Percentiles rank a stretch among this genome's conserved stretches.
Evolutionary conservation across 2,329 filamentous ascomycete genomes (phyloP).

Genomic region (Fonsecaea multimorphosa): DNA sequence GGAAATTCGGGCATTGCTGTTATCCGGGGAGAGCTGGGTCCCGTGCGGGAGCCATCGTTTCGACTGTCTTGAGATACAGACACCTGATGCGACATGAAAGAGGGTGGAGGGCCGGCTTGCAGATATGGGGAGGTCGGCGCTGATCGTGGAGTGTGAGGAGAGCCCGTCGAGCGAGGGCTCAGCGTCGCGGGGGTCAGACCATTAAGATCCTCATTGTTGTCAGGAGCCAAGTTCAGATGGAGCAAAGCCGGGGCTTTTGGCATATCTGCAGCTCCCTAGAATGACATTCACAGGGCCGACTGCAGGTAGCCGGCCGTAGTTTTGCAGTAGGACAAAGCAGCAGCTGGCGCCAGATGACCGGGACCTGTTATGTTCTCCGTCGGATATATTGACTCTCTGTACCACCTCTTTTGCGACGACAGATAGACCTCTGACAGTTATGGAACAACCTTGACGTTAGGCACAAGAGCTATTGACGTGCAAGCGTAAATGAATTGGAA

Average conservation of each 20-base stretch:
- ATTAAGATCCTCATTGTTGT: slow-evolving; percentile 36
- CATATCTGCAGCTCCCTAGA: slow-evolving; percentile 35
- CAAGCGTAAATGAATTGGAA: not conserved
- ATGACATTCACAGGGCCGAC: slow-evolving; percentile 35
- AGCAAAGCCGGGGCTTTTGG: slow-evolving; percentile 38
- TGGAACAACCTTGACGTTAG: slow-evolving; percentile 5
- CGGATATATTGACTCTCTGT: slow-evolving; percentile 24
- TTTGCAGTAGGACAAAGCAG: slow-evolving; percentile 26
- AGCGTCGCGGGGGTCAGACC: slow-evolving; percentile 34
- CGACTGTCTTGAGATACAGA: slow-evolving; percentile 21
- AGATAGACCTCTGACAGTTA: slow-evolving; percentile 10
- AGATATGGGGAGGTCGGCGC: slow-evolving; percentile 34
- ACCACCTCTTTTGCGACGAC: slow-evolving; percentile 30
- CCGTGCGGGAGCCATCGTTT: slow-evolving; percentile 27
- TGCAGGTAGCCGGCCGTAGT: slow-evolving; percentile 37
- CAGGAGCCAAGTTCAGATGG: slow-evolving; percentile 36
- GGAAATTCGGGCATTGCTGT: slow-evolving; percentile 55
- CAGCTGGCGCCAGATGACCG: slow-evolving; percentile 29
- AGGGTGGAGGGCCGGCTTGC: slow-evolving; percentile 20
- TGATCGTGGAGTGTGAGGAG: slow-evolving; percentile 34
- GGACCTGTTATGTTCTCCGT: slow-evolving; percentile 26
- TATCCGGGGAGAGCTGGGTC: slow-evolving; percentile 49
- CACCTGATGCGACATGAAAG: slow-evolving; percentile 30
- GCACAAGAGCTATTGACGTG: not conserved
- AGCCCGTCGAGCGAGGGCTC: slow-evolving; percentile 38